Evolutionary conservation across 495 filamentous ascomycete genomes (phyloP), one percentile per base, ranked within the genome.

Genomic region (Tetracladium marchalianum): DNA sequence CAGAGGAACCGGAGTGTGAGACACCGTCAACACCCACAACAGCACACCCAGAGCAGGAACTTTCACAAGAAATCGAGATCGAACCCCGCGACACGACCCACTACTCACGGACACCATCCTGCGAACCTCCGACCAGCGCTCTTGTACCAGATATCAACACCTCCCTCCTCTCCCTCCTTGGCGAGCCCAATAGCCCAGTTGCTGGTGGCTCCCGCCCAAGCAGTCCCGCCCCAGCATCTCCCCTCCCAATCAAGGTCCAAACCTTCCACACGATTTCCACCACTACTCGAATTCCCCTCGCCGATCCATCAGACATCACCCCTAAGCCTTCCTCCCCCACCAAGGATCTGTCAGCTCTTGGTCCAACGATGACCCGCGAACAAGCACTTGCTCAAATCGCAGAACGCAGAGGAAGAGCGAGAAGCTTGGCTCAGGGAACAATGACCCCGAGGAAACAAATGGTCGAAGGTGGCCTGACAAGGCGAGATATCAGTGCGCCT

Each of bases 301-400:
- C 64, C 19, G 61, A 67, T 18, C 36, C 52, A 31, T 35, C 46
- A 13, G 50, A 51, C 31, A 15, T 53, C 44, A 48, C 52, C 11
- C 48, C 54, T 12, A 15, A 22, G 11, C 35, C 47, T 10, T 44
- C 31, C 17, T 31, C 53, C 27, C 51, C 55, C 36, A 27, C 47
- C 15, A 44, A 32, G 8, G 18, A 15, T 22, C 36, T 49, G 12
- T 46, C 50, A 12, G 67, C 66, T 8, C 47, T 76, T 33, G 69
- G 66, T 37, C 73, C 72, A 7, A 76, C 72, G 33, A 73, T 78
- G 71, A 69, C 71, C 27, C 62, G 75, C 41, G 75, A 79, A 58
- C 61, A 79, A 58, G 72, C 72, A n/a, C 62, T 79, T 4, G 72
- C 67, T 15, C 65, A 71, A 64, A 78, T 79, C 41, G 59, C 67